Conservation (phyloP, 495 filamentous ascomycete genomes). For the Hypoxylon cercidicola region DNA sequence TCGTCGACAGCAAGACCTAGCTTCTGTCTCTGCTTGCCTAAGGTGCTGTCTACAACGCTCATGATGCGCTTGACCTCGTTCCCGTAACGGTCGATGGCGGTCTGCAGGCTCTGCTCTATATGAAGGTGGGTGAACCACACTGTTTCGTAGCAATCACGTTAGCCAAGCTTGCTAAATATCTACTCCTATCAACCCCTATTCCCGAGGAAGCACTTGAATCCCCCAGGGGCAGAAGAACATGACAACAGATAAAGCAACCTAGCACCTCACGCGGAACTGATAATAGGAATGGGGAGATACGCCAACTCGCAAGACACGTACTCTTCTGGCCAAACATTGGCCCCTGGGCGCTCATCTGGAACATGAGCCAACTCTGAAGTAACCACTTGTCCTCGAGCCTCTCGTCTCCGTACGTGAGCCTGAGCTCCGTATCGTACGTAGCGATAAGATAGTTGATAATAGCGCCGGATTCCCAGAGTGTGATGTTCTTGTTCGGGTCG, state of each 20-base stretch:
- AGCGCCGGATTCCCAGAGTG: slow-evolving; percentile 66
- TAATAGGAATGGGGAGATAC: slow-evolving; percentile 63
- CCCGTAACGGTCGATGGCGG: slow-evolving; percentile 67
- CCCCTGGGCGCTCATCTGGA: slow-evolving; percentile 75
- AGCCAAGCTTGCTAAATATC: slow-evolving; percentile 4
- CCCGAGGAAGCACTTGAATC: slow-evolving; percentile 49
- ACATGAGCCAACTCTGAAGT: slow-evolving; percentile 66
- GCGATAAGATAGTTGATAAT: slow-evolving; percentile 73
- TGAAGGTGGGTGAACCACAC: slow-evolving; percentile 62
- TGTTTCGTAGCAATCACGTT: slow-evolving; percentile 3
- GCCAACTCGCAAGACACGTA: slow-evolving; percentile 7
- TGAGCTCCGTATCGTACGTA: slow-evolving; percentile 69
- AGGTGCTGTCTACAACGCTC: slow-evolving; percentile 63
- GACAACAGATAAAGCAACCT: too few species aligned
- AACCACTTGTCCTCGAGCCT: slow-evolving; percentile 57
- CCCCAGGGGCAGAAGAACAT: too few species aligned
- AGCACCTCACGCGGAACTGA: slow-evolving; percentile 39
- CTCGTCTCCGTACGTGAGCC: slow-evolving; percentile 62
- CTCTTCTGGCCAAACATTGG: slow-evolving; percentile 67
- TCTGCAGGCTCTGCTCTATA: slow-evolving; percentile 63
- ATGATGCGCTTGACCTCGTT: slow-evolving; percentile 70
- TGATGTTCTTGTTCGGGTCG: slow-evolving; percentile 55
- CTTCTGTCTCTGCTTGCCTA: slow-evolving; percentile 56
- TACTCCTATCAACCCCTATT: neutral
- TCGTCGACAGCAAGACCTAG: slow-evolving; percentile 39